phyloP scores from a whole-genome alignment of 1,284 basidiomycete species.

The Pascua sp. region DNA sequence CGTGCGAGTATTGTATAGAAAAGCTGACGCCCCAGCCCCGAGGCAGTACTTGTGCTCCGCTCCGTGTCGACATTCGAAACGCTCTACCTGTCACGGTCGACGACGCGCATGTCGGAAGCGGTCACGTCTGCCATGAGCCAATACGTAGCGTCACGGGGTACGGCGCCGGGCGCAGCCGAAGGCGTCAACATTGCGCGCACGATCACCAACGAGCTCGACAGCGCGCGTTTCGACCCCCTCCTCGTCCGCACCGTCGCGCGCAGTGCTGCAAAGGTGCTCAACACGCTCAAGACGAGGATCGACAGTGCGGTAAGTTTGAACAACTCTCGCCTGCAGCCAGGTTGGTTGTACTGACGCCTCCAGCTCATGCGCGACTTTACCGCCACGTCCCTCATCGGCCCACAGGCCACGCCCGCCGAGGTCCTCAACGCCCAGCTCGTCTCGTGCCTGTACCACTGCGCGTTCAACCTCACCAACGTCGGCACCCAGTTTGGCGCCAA shows the following conservation, averaged over 20 bases:
- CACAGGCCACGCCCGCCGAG: conserved; percentile 72
- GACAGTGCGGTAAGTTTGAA: conserved; percentile 66
- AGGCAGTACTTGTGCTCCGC: conserved; percentile 80
- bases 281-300: conserved; percentile 60
- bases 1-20: conserved; percentile 8
- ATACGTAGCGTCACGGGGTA: conserved; percentile 58
- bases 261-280: conserved; percentile 64
- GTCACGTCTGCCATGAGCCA: conserved; percentile 65
- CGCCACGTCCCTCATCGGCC: conserved; percentile 69
- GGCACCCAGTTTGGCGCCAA: conserved; percentile 66
- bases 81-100: conserved; percentile 77
- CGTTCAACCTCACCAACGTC: conserved; percentile 65
- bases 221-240: conserved; percentile 86
- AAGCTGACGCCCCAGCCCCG: conserved; percentile 59
- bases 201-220: conserved; percentile 84
- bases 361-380: conserved; percentile 74
- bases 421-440: conserved; percentile 69
- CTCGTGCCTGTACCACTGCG: conserved; percentile 73
- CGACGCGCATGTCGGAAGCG: conserved; percentile 72
- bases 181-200: conserved; percentile 71
- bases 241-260: conserved; percentile 74
- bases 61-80: conserved; percentile 77
- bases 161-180: conserved; percentile 69
- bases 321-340: not conserved
- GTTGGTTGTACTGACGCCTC: too few relatives aligned